A percentile compares a stretch with the other conserved stretches of the same genome.
These are phyloP conservation scores for Thraustochytrium sp. DNA, from an alignment of 352 stramenopile genomes.

Conservation along the genomic window DNA sequence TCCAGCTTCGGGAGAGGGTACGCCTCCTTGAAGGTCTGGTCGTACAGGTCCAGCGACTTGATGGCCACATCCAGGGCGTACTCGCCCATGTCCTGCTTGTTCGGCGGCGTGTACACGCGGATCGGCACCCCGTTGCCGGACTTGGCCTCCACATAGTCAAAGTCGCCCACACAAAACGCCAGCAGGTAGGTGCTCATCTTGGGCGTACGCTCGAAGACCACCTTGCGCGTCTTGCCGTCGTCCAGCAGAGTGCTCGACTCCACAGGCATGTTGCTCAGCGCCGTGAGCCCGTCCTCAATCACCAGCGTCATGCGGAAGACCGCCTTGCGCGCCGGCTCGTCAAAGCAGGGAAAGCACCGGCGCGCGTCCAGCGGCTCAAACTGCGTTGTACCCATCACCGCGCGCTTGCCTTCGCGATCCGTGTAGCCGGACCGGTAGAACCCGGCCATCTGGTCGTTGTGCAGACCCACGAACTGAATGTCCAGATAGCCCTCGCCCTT, in stretches of 20 bases:
- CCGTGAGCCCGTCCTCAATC: slow-evolving; percentile 77
- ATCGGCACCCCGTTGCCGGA: slow-evolving; percentile 51
- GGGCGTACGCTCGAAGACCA: slow-evolving; percentile 63
- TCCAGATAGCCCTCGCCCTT: neutral
- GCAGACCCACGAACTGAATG: slow-evolving; percentile 19
- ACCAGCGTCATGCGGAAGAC: slow-evolving; percentile 79
- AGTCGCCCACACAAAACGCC: slow-evolving; percentile 88
- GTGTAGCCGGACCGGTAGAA: slow-evolving; percentile 43
- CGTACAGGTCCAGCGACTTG: slow-evolving; percentile 67
- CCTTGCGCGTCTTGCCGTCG: slow-evolving; percentile 32
- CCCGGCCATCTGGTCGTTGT: slow-evolving; percentile 45
- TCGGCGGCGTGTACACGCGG: slow-evolving; percentile 87
- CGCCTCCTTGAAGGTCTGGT: slow-evolving; percentile 72
- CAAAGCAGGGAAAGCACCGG: slow-evolving; percentile 92
- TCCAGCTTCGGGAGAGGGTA: slow-evolving; percentile 97
- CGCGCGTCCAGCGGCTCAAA: slow-evolving; percentile 82
- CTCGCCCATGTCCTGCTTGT: slow-evolving; percentile 73
- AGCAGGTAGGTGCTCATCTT: slow-evolving; percentile 97
- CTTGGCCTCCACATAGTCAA: slow-evolving; percentile 53
- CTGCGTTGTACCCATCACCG: slow-evolving; percentile 81
- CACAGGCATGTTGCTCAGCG: slow-evolving; percentile 93
- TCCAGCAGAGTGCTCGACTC: slow-evolving; percentile 49
- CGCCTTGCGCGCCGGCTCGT: slow-evolving; percentile 93
- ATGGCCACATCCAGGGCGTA: slow-evolving; percentile 80
- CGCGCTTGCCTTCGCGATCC: slow-evolving; percentile 62